Conservation (phyloP, 495 filamentous ascomycete genomes). For the Jackrogersella multiformis region DNA sequence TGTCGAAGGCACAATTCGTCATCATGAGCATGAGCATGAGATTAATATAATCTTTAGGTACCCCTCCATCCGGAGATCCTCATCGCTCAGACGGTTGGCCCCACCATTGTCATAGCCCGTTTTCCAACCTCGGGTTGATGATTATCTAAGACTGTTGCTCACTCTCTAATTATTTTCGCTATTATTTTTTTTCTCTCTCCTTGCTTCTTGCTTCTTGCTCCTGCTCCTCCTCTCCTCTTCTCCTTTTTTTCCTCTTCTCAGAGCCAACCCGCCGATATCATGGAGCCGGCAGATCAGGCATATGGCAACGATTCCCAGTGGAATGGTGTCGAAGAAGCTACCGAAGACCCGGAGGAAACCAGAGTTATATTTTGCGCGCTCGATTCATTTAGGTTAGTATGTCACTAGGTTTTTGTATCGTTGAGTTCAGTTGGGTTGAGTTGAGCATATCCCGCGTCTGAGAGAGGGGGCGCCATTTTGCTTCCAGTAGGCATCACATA, state of each 20-base stretch:
- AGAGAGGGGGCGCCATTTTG: constrained; percentile 34
- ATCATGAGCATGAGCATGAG: not conserved
- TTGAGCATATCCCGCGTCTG: constrained; percentile 14
- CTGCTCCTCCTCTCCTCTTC: no score
- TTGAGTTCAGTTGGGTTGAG: no score
- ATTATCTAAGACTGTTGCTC: constrained; percentile 20
- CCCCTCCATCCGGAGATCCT: constrained; percentile 36
- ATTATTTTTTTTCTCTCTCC: not conserved
- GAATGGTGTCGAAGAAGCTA: constrained; percentile 67
- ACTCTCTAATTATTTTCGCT: not conserved
- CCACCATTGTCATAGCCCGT: constrained; percentile 15
- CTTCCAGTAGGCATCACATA: constrained; percentile 30
- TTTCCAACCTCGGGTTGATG: constrained; percentile 10
- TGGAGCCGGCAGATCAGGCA: constrained; percentile 22
- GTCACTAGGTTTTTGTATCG: constrained; percentile 19
- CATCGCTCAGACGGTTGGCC: constrained; percentile 6
- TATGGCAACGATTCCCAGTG: constrained; percentile 55
- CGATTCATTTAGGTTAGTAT: constrained; percentile 86
- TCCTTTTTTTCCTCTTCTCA: not conserved
- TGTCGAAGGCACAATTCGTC: not conserved
- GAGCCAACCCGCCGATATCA: constrained; percentile 5
- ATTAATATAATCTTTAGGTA: constrained; percentile 16
- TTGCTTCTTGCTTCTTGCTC: constrained; percentile 2
- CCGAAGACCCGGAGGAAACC: constrained; percentile 78
- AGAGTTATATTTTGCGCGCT: constrained; percentile 78